Evolutionary conservation across 2,329 filamentous ascomycete genomes (phyloP).

Genomic region (Zarea fungicola): DNA sequence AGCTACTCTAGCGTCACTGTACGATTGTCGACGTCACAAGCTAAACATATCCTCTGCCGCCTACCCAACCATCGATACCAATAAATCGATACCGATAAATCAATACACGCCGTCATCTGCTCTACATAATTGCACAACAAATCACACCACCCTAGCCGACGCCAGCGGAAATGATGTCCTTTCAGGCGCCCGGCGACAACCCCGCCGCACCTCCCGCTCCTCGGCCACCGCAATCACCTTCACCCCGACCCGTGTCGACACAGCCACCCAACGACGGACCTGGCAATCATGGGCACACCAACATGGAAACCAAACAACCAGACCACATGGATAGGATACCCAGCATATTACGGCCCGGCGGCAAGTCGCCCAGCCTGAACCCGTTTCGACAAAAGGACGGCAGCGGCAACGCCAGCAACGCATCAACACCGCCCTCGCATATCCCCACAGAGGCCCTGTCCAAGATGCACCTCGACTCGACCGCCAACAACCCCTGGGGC

Average conservation of each 20-base stretch:
- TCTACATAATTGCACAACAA: too few species aligned
- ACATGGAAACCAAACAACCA: neutral
- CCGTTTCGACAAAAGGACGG: slow-evolving; percentile 47
- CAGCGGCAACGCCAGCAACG: slow-evolving; percentile 23
- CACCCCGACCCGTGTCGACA: neutral
- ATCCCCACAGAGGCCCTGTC: slow-evolving; percentile 35
- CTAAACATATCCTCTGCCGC: too few species aligned
- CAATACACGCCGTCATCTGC: too few species aligned
- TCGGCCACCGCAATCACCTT: neutral
- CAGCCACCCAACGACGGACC: neutral
- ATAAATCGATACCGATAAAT: too few species aligned
- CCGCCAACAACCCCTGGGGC: slow-evolving; percentile 33
- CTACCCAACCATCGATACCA: too few species aligned
- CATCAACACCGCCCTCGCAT: slow-evolving; percentile 19
- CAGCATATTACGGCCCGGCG: slow-evolving; percentile 23
- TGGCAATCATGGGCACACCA: neutral
- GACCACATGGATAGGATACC: neutral
- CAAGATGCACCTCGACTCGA: slow-evolving; percentile 37
- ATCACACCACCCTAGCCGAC: neutral
- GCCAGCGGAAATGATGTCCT: slow-evolving; percentile 10
- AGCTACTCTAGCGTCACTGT: too few species aligned
- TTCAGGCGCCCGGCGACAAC: slow-evolving; percentile 6
- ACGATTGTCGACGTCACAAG: too few species aligned
- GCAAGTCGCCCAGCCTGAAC: slow-evolving; percentile 40
- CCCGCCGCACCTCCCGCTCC: neutral